Conservation (phyloP, 1,284 basidiomycete genomes). For the Tilletia setariae region DNA sequence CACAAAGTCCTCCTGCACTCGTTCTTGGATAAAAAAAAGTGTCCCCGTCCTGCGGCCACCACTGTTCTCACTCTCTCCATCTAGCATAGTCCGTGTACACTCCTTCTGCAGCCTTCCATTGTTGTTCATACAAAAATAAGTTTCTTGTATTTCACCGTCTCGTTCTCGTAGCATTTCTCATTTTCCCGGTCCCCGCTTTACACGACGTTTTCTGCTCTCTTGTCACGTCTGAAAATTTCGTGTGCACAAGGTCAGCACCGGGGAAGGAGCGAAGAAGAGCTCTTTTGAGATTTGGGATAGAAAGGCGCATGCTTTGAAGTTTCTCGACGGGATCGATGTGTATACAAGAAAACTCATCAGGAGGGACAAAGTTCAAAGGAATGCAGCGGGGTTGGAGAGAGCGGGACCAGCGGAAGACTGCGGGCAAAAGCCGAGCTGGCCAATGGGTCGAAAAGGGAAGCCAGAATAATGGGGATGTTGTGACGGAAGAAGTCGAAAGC, state of each 20-base stretch:
- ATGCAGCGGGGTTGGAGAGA: constrained; percentile 5
- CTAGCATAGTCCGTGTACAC: too few species aligned
- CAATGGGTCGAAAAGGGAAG: too few species aligned
- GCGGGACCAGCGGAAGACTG: too few species aligned
- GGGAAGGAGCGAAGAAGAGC: too few species aligned
- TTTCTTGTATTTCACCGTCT: background rate
- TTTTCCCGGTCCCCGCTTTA: background rate
- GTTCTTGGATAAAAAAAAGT: too few species aligned
- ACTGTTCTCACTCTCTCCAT: too few species aligned
- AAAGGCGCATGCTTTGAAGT: background rate
- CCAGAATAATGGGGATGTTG: background rate
- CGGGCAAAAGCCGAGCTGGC: too few species aligned
- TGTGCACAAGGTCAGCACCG: too few species aligned
- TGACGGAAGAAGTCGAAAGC: background rate
- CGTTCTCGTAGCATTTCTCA: background rate
- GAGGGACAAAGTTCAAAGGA: background rate
- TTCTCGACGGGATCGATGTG: background rate
- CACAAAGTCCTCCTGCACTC: too few species aligned
- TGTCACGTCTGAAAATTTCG: too few species aligned
- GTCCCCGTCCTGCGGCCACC: too few species aligned
- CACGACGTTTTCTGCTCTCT: background rate
- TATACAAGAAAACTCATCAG: background rate
- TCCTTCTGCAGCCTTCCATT: too few species aligned
- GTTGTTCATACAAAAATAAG: background rate
- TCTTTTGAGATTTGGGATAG: background rate